phyloP scores from a whole-genome alignment of 2,329 filamentous ascomycete genomes.

The Fusarium nygamai region DNA sequence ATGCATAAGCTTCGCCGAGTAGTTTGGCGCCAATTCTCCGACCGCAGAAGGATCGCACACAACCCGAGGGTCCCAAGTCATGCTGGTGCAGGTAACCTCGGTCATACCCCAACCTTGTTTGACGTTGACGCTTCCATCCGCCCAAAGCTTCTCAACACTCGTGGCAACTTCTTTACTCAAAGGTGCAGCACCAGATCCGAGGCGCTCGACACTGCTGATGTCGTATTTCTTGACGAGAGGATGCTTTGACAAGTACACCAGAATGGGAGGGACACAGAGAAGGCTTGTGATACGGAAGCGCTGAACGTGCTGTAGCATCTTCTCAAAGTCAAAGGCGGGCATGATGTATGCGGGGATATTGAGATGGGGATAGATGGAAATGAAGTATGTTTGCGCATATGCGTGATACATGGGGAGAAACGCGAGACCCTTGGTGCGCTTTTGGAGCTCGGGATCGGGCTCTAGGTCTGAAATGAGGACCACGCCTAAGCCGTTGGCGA shows the following conservation, averaged over 20 bases:
- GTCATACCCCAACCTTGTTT: slow-evolving; percentile 90
- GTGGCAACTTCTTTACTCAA: slow-evolving; percentile 60
- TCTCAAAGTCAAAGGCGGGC: slow-evolving; percentile 77
- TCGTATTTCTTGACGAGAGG: slow-evolving; percentile 74
- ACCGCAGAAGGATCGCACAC: slow-evolving; percentile 18
- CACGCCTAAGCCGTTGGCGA: slow-evolving; percentile 75
- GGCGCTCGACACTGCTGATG: slow-evolving; percentile 67
- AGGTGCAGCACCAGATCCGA: slow-evolving; percentile 76
- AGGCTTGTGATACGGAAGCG: slow-evolving; percentile 74
- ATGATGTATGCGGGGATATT: slow-evolving; percentile 78
- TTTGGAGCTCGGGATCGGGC: slow-evolving; percentile 55
- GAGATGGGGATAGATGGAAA: slow-evolving; percentile 64
- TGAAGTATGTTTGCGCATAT: slow-evolving; percentile 75
- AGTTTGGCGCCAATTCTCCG: slow-evolving; percentile 49
- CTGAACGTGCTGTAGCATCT: slow-evolving; percentile 75
- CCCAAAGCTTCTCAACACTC: slow-evolving; percentile 62
- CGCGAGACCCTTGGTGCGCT: slow-evolving; percentile 60
- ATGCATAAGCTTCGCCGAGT: slow-evolving; percentile 71
- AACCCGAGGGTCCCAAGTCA: slow-evolving; percentile 74
- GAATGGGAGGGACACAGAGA: slow-evolving; percentile 76
- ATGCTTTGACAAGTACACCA: slow-evolving; percentile 77
- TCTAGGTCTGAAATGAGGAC: slow-evolving; percentile 52
- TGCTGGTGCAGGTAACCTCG: slow-evolving; percentile 76
- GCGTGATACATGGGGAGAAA: slow-evolving; percentile 83
- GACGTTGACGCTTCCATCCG: slow-evolving; percentile 46